Conservation (phyloP, 257 asterid species). For the Lantana camara region DNA sequence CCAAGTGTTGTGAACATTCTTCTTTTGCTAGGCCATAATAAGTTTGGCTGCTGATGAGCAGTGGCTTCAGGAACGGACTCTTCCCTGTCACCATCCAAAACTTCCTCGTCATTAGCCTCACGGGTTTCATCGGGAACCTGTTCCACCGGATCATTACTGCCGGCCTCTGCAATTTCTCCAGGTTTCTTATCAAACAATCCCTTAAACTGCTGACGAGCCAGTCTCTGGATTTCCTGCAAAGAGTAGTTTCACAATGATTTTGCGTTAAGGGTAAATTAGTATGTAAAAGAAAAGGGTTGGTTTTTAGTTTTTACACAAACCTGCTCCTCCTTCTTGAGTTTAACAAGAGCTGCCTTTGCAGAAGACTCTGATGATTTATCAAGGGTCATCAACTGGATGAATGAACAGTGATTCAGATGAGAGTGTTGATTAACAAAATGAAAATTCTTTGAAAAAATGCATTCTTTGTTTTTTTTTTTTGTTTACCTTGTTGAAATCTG, state of each 20-base stretch:
- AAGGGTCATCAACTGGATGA: conserved; percentile 67
- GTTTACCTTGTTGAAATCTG: conserved; percentile 80
- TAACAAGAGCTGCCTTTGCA: conserved; percentile 83
- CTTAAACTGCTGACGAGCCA: conserved; percentile 76
- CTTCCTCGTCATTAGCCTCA: conserved; percentile 39
- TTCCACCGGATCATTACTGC: conserved; percentile 36
- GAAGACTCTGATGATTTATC: conserved; percentile 82
- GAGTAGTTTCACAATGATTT: too few species aligned
- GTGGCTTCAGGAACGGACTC: conserved; percentile 60
- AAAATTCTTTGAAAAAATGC: background rate
- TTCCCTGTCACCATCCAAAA: conserved; percentile 37
- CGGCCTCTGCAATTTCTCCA: conserved; percentile 82
- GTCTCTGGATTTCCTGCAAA: conserved; percentile 72
- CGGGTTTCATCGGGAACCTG: conserved; percentile 36
- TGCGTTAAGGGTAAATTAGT: too few species aligned
- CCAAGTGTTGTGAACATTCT: conserved; percentile 60
- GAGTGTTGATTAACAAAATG: too few species aligned
- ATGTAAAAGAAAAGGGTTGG: too few species aligned
- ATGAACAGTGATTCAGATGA: conserved; percentile 15
- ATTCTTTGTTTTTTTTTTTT: too few species aligned
- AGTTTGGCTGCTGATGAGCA: conserved; percentile 44
- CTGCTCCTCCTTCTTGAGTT: conserved; percentile 91
- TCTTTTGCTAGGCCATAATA: conserved; percentile 64
- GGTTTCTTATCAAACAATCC: conserved; percentile 98
- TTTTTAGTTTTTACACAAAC: too few species aligned